Base-by-base conservation (phyloP, 768 basidiomycete species). In the Termitomyces sp. region DNA sequence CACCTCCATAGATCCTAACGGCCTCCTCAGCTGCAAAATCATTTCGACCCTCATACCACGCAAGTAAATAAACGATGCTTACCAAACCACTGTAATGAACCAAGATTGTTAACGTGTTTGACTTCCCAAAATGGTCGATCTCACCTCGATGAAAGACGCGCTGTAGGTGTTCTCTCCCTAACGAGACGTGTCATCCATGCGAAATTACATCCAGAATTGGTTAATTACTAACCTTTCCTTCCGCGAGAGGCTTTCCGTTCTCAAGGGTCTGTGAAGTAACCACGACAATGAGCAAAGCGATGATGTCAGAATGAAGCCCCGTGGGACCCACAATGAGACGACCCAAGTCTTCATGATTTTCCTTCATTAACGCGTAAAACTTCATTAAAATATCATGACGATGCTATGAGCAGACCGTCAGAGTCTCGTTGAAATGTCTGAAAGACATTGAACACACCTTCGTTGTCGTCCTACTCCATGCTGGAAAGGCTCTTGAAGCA, bases 191-290 rank as follows among this genome's bases (percentile, higher is more conserved):
- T 49, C 13, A 38, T 59, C 56, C 46, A 54, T 47, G 30, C 59
- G 52, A 56, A 24, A 32, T 53, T 18, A 40, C 22, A 33, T n/a
- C 14, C 28, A 30, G 20, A 38, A 47, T 20, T 53, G n/a, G n/a
- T 12, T 56, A 12, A 51, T 30, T 43, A 53, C 7, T 43, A 60
- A 89, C 90, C 82, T 90, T 89, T 36, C 83, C 90, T 63, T 98
- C 94, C 0, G 77, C 74, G 45, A 97, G 74, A 8, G 94, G 81
- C 75, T 98, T 99, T 36, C 97, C 97, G 66, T 99, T 99, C 76
- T 99, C 97, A 59, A 94, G 73, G 6, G 93, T 95, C 92, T 93
- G 70, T 40, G 40, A 38, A 55, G 58, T 33, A 24, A 51, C 42
- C 53, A 40, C 26, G 38, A 52, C 10, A 30, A 26, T 53, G 42